Evolutionary conservation across 2,329 filamentous ascomycete genomes (phyloP).

Genomic region (Claviceps lovelessii): DNA sequence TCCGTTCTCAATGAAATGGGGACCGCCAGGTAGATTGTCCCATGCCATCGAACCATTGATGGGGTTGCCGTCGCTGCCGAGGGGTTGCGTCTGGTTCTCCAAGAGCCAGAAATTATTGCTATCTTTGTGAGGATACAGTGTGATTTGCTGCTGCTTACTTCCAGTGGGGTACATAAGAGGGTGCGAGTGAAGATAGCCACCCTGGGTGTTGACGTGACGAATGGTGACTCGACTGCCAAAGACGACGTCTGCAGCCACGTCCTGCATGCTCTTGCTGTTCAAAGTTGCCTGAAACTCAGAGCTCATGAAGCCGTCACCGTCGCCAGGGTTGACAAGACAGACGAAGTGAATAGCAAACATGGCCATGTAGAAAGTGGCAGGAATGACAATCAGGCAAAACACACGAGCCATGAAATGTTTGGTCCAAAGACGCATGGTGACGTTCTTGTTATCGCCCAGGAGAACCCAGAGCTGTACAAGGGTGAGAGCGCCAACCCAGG

Average conservation of each 20-base stretch:
- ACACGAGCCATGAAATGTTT: slow-evolving; percentile 88
- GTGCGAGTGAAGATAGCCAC: slow-evolving; percentile 94
- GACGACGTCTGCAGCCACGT: slow-evolving; percentile 81
- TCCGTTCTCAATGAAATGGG: slow-evolving; percentile 61
- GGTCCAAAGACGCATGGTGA: slow-evolving; percentile 71
- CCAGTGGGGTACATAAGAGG: slow-evolving; percentile 93
- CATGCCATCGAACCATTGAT: slow-evolving; percentile 74
- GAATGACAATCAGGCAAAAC: slow-evolving; percentile 86
- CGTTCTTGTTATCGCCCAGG: slow-evolving; percentile 74
- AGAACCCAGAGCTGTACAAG: slow-evolving; percentile 88
- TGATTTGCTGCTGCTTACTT: slow-evolving; percentile 97
- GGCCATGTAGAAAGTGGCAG: slow-evolving; percentile 77
- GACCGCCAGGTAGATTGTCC: slow-evolving; percentile 52
- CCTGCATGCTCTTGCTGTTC: slow-evolving; percentile 92
- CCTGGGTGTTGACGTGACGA: slow-evolving; percentile 92
- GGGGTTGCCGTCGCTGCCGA: slow-evolving; percentile 57
- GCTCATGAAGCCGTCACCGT: slow-evolving; percentile 98
- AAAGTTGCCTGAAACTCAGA: slow-evolving; percentile 96
- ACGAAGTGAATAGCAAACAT: slow-evolving; percentile 98
- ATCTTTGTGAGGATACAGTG: slow-evolving; percentile 96
- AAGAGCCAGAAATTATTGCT: slow-evolving; percentile 92
- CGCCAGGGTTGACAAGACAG: slow-evolving; percentile 84
- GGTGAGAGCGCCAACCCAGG: slow-evolving; percentile 89
- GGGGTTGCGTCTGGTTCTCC: slow-evolving; percentile 91
- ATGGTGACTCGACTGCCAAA: slow-evolving; percentile 76